A percentile compares a stretch with the other conserved stretches of the same genome.
phyloP scores from a whole-genome alignment of 208 protist species.

The Wallacemonas sp. region DNA sequence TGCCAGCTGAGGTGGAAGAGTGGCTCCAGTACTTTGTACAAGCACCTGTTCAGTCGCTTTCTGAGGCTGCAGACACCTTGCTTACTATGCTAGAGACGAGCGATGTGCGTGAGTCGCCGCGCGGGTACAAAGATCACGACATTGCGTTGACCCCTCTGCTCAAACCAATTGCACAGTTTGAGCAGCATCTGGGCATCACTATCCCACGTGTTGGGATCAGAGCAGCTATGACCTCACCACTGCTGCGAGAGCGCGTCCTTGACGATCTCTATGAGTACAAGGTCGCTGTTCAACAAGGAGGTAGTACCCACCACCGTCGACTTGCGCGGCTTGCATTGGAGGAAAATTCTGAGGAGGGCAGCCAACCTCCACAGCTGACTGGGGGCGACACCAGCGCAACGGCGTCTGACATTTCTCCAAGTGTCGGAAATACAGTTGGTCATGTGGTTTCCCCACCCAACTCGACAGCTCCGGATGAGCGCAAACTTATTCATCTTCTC shows the following conservation, averaged over 20 bases:
- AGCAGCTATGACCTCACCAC: constrained; percentile 32
- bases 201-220: constrained; percentile 64
- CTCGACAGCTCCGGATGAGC: constrained; percentile 65
- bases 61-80: constrained; percentile 41
- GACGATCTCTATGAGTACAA: constrained; percentile 84
- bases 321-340: constrained; percentile 49
- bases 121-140: constrained; percentile 48
- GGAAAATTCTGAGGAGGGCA: not conserved
- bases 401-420: constrained; percentile 13
- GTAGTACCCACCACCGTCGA: constrained; percentile 81
- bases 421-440: constrained; percentile 43
- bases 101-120: constrained; percentile 28
- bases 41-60: constrained; percentile 57
- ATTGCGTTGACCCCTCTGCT: constrained; percentile 33
- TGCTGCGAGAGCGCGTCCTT: constrained; percentile 51
- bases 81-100: constrained; percentile 39
- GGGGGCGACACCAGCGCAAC: not conserved
- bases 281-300: constrained; percentile 32
- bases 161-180: constrained; percentile 44
- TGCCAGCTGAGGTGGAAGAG: constrained; percentile 87
- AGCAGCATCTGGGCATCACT: constrained; percentile 54
- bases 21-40: constrained; percentile 81
- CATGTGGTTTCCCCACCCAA: constrained; percentile 43
- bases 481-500: constrained; percentile 69
- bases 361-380: constrained; percentile 5